Evolutionary conservation across 345 rosid species (phyloP).

Genomic region (Ailanthus altissimus): DNA sequence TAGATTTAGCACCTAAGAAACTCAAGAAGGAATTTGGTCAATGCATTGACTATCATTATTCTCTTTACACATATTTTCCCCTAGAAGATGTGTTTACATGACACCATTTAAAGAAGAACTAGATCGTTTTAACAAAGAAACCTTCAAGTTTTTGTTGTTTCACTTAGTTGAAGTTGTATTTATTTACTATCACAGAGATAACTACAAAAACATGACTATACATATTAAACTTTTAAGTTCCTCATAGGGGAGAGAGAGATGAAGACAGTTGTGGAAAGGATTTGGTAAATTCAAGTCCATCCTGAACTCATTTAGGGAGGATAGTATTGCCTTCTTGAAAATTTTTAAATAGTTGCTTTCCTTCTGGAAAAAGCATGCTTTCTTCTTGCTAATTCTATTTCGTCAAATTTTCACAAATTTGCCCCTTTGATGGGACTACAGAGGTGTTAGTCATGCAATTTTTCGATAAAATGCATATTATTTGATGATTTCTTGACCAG

Average conservation of each 20-base stretch:
- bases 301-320: not conserved
- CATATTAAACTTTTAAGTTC: not conserved
- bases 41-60: constrained; percentile 3
- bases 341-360: not conserved
- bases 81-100: not conserved
- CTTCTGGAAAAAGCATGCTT: not conserved
- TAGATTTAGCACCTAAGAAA: not conserved
- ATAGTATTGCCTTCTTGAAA: not conserved
- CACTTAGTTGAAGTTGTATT: not conserved
- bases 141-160: not conserved
- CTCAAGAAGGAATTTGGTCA: not conserved
- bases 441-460: not conserved
- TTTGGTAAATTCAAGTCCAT: not conserved
- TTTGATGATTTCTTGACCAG: not conserved
- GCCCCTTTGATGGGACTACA: not conserved
- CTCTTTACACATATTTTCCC: not conserved
- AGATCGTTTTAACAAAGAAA: not conserved
- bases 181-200: not conserved
- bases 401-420: not conserved
- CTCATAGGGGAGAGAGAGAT: not conserved
- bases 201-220: not conserved
- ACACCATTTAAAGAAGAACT: not conserved
- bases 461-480: not conserved
- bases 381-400: not conserved
- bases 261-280: not conserved